These are phyloP conservation scores for Acacia pycnantha DNA, from an alignment of 331 rosid species.

Conservation along the genomic window DNA sequence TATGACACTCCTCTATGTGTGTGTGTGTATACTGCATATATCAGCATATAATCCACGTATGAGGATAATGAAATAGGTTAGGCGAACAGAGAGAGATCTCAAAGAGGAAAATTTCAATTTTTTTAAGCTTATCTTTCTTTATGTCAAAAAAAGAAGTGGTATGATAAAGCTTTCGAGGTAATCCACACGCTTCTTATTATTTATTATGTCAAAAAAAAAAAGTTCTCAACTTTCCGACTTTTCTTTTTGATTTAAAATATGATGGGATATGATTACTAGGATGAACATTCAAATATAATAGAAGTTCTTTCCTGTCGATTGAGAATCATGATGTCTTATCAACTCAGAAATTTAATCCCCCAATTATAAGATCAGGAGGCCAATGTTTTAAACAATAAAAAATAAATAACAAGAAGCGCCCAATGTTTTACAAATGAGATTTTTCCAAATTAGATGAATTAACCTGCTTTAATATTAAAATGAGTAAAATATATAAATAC, in stretches of 20 bases:
- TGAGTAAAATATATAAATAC: background rate
- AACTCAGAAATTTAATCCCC: background rate
- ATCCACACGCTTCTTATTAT: constrained; percentile 11
- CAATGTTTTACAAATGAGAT: background rate
- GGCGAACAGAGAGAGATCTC: background rate
- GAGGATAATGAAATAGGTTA: constrained; percentile 1
- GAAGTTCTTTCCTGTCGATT: background rate
- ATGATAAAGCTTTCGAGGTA: constrained; percentile 19
- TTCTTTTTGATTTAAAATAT: background rate
- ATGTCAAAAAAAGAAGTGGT: constrained; percentile 19
- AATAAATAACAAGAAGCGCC: background rate
- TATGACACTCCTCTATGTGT: background rate
- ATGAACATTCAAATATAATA: background rate
- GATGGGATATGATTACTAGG: background rate
- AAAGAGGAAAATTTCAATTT: constrained; percentile 17
- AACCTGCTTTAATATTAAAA: background rate
- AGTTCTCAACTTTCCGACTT: background rate
- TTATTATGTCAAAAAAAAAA: background rate
- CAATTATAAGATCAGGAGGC: background rate
- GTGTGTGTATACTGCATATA: background rate
- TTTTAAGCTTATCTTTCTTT: background rate
- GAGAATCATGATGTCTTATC: background rate
- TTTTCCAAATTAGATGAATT: background rate
- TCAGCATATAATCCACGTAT: background rate
- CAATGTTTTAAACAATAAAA: too few relatives aligned